phyloP scores from a whole-genome alignment of 495 filamentous ascomycete genomes.

The Penicillium canariense region DNA sequence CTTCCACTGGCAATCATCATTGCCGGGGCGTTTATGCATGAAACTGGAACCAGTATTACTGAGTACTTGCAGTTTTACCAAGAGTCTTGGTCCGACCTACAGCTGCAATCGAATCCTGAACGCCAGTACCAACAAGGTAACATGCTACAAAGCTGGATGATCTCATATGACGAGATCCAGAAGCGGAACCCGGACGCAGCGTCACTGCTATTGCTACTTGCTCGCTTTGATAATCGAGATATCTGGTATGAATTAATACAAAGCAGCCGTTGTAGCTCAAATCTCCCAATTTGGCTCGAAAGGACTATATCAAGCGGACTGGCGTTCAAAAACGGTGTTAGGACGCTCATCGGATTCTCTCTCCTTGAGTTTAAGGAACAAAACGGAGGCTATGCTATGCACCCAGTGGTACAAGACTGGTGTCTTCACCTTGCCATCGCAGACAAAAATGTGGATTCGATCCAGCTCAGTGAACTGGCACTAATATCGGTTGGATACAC shows the following conservation, averaged over 20 bases:
- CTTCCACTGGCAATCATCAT: constrained; percentile 43
- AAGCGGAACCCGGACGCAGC: constrained; percentile 33
- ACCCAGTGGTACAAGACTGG: constrained; percentile 39
- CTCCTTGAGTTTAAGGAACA: constrained; percentile 27
- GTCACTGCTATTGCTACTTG: constrained; percentile 42
- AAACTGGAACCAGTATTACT: constrained; percentile 30
- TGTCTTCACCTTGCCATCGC: constrained; percentile 20
- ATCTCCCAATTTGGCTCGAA: constrained; percentile 30
- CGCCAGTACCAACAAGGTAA: constrained; percentile 35
- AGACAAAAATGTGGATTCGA: constrained; percentile 6
- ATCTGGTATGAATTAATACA: constrained; percentile 49
- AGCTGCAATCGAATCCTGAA: constrained; percentile 26
- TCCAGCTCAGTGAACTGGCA: constrained; percentile 22
- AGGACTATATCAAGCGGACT: constrained; percentile 25
- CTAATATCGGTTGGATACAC: constrained; percentile 26
- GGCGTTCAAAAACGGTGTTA: constrained; percentile 27
- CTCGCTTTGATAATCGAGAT: constrained; percentile 50
- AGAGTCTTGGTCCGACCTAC: constrained; percentile 38
- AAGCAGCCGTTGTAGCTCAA: constrained; percentile 6
- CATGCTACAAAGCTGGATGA: constrained; percentile 46
- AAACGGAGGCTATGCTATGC: constrained; percentile 30
- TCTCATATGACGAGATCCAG: constrained; percentile 41
- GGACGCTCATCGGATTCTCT: constrained; percentile 32
- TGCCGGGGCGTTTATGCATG: constrained; percentile 40
- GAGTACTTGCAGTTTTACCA: constrained; percentile 43